Evolutionary conservation across 768 basidiomycete species (phyloP), one percentile per base, ranked within the genome.

Genomic region (Lactarius indigo): DNA sequence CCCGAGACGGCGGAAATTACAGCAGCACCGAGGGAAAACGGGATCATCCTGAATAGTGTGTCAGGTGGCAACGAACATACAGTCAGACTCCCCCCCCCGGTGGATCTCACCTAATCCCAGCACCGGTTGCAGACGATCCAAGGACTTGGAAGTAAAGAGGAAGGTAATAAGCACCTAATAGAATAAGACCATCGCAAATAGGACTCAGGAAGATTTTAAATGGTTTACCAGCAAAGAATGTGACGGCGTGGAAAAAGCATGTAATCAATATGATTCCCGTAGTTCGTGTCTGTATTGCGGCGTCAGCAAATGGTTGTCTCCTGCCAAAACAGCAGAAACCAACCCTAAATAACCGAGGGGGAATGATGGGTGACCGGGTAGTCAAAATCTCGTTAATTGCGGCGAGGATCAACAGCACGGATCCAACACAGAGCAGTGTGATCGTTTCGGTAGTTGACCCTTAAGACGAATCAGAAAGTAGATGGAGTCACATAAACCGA

Each of bases 71-170:
- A 9, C n/a, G 41, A 15, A 61, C 6, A 28, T n/a, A 37, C 26
- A 26, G 26, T 56, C 28, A 23, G 28, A 39, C 18, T 26, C 28
- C n/a, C 20, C 18, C n/a, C 17, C 6, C 17, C n/a, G 15, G 31
- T 17, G 33, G 10, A 10, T 26, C 61, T 74, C 74, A 87, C 89
- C 84, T 79, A 26, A 92, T 81, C 59, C 89, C 89, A 31, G 90
- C 83, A 56, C 77, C 80, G 0, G 89, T 91, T 7, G 91, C 89
- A 9, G 88, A 88, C 0, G 89, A 81, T 0, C 91, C 91, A 15
- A 92, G 82, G 2, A 88, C 84, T 78, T 94, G 91, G 76, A 82
- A 94, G 73, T 89, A 94, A 2, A 92, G 73, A 1, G 91, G 91
- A 8, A 93, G 80, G 71, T 92, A 92, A 72, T 78, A 88, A 54